Evolutionary conservation across 352 stramenopile genomes (phyloP).

Genomic region (Phytophthora tubulina): DNA sequence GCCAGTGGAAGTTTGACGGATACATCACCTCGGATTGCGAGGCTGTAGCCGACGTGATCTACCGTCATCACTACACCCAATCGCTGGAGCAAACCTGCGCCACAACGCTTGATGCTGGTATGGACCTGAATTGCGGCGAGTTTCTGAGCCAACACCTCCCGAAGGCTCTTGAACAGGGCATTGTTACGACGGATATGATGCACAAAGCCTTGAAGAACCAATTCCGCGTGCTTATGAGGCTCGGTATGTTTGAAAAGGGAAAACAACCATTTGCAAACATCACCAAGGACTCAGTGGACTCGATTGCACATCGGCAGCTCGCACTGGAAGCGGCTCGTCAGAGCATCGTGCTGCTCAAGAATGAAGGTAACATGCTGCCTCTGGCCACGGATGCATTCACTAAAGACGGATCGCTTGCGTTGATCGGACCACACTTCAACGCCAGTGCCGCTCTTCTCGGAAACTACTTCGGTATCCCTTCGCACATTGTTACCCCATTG

Average conservation of each 20-base stretch:
- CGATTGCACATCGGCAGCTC: slow-evolving; percentile 57
- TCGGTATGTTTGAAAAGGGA: slow-evolving; percentile 92
- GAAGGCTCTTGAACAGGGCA: slow-evolving; percentile 69
- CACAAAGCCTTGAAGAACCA: slow-evolving; percentile 78
- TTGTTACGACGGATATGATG: slow-evolving; percentile 67
- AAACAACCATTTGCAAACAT: slow-evolving; percentile 70
- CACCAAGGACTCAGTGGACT: slow-evolving; percentile 60
- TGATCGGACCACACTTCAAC: slow-evolving; percentile 87
- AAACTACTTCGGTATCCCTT: slow-evolving; percentile 79
- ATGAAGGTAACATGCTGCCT: slow-evolving; percentile 73
- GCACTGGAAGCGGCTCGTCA: slow-evolving; percentile 75
- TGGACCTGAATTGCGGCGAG: slow-evolving; percentile 88
- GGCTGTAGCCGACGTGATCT: slow-evolving; percentile 83
- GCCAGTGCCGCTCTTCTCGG: slow-evolving; percentile 64
- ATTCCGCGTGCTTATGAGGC: slow-evolving; percentile 87
- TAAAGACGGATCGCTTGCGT: slow-evolving; percentile 48
- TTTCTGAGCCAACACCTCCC: slow-evolving; percentile 75
- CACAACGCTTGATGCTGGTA: slow-evolving; percentile 70
- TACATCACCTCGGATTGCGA: slow-evolving; percentile 95
- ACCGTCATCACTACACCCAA: slow-evolving; percentile 85
- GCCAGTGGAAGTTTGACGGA: slow-evolving; percentile 90
- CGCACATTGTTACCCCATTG: slow-evolving; percentile 69
- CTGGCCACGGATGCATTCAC: slow-evolving; percentile 40
- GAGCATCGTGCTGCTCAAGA: slow-evolving; percentile 93
- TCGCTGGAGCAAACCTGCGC: slow-evolving; percentile 62